Conservation (phyloP, 176 grass and related monocot species). For the Tillandsia leiboldiana region DNA sequence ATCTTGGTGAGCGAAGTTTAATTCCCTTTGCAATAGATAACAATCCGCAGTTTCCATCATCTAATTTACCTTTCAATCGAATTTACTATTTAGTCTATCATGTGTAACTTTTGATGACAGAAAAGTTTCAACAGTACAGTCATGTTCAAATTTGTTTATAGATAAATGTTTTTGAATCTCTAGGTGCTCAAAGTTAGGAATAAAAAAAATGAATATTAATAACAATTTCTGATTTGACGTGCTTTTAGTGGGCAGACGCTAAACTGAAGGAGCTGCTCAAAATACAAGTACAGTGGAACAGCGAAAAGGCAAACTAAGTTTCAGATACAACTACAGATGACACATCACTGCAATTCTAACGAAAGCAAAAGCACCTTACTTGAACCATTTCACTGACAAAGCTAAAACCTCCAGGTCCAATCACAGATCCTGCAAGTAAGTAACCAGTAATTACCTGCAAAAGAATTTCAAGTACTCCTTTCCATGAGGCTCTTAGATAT, state of each 20-base stretch:
- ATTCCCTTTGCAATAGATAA: not conserved
- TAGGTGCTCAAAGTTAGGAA: too few species aligned
- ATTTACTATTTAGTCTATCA: not conserved
- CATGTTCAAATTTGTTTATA: too few species aligned
- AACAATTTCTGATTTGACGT: too few species aligned
- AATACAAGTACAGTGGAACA: not conserved
- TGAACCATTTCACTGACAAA: slow-evolving; percentile 99
- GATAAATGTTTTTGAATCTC: too few species aligned
- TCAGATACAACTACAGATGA: not conserved
- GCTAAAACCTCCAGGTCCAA: slow-evolving; percentile 93
- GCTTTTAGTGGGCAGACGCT: too few species aligned
- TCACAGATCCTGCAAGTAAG: slow-evolving; percentile 96
- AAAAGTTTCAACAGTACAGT: too few species aligned
- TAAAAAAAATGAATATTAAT: too few species aligned
- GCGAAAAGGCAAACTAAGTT: not conserved
- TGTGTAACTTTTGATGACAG: not conserved
- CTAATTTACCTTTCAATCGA: not conserved
- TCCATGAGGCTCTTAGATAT: not conserved
- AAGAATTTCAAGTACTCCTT: slow-evolving; percentile 18
- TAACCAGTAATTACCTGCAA: slow-evolving; percentile 97
- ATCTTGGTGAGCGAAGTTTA: not conserved
- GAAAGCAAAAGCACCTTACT: slow-evolving; percentile 75
- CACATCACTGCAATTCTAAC: not conserved
- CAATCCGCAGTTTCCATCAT: not conserved
- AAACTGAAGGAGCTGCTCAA: too few species aligned